These are phyloP conservation scores for Alternaria rosae DNA, from an alignment of 2,329 filamentous ascomycete species.

Conservation along the genomic window DNA sequence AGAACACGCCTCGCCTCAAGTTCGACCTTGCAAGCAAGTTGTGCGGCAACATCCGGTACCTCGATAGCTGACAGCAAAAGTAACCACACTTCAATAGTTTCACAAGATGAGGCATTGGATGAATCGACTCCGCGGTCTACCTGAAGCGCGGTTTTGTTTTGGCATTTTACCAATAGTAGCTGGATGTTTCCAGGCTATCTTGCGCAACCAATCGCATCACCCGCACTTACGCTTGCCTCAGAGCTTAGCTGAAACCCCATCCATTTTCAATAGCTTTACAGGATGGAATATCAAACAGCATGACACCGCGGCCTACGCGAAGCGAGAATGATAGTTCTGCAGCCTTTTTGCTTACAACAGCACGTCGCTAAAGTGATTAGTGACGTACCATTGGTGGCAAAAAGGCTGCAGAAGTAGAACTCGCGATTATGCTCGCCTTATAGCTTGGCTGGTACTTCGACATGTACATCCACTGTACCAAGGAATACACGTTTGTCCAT, in stretches of 20 bases:
- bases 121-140: neutral
- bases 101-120: neutral
- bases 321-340: no score
- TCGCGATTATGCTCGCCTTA: neutral
- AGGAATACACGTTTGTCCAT: slow-evolving; percentile 33
- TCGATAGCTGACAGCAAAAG: neutral
- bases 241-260: slow-evolving; percentile 18
- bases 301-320: no score
- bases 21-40: neutral
- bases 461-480: neutral
- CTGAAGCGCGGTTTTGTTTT: neutral
- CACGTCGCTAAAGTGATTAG: no score
- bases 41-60: neutral
- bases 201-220: neutral
- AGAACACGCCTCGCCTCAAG: neutral
- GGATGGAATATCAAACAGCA: no score
- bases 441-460: slow-evolving; percentile 10
- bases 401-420: no score
- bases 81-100: neutral
- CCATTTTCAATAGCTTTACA: no score
- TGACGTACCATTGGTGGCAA: no score
- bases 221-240: neutral
- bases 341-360: no score
- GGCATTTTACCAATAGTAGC: neutral
- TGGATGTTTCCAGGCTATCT: neutral